Base-by-base conservation (phyloP, 1,139 yeast genomes). In the Meyerozyma guilliermondii region DNA sequence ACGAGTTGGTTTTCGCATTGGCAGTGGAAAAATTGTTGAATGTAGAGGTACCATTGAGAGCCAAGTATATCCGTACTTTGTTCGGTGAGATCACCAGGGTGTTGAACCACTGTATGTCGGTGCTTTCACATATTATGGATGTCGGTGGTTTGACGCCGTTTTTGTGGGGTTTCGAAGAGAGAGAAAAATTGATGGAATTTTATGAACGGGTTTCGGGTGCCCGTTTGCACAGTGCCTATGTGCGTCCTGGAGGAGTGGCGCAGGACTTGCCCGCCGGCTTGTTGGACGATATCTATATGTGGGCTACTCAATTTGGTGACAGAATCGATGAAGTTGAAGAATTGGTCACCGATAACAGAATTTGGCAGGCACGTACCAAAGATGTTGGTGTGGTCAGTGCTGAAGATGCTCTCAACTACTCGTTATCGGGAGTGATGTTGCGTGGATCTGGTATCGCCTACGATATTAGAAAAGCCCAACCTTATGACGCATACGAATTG, bases 291-390 rank as follows among this genome's bases (percentile, higher is more conserved):
- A 87, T 87, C 56, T 87, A 85, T 68, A 87, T 87, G 92, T 87
- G 96, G 96, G 95, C 95, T 44, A 87, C 96, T 31, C 96, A 87
- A 71, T 87, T 87, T 55, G 96, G 95, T 62, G 96, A 87, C 70
- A 81, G 96, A 72, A 68, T 87, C 55, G 96, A 87, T 65, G 96
- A 87, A 67, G 81, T 85, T 49, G 96, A 87, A 71, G 96, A 87
- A 67, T 77, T 87, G 68, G 77, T 85, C 52, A 86, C 96, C 41
- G 95, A 87, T 62, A 87, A 87, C 69, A 84, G 96, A 71, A 87
- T 87, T 66, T 87, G 96, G 96, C 85, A 83, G 68, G 85, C 85
- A 60, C 83, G 96, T 74, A 86, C 95, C 37, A 68, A 81, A 48
- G 89, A 80, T 53, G 84, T 87, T 47, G 96, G 96, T 55, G 74